These are phyloP conservation scores for Coffea canephora DNA, from an alignment of 257 asterid species.

Conservation along the genomic window DNA sequence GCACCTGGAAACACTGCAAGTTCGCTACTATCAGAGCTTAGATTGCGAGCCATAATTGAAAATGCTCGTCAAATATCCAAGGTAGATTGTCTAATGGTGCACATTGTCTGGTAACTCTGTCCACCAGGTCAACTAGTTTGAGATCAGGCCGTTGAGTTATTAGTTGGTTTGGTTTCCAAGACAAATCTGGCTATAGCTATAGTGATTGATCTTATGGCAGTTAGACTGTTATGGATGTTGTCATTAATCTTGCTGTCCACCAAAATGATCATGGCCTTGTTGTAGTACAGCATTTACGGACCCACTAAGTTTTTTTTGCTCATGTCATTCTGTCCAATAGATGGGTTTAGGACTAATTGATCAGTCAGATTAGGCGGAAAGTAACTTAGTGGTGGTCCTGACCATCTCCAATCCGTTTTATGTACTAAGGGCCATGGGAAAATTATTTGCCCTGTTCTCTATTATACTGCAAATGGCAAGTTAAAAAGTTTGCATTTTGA, in stretches of 20 bases:
- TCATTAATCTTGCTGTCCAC: background rate
- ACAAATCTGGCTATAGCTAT: background rate
- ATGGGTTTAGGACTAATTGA: conserved; percentile 12
- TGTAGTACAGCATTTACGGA: conserved; percentile 2
- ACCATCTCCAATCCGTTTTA: background rate
- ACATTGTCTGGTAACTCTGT: background rate
- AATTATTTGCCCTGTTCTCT: background rate
- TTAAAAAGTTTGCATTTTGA: background rate
- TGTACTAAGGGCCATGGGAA: background rate
- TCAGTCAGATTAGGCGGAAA: conserved; percentile 27
- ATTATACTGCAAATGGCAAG: background rate
- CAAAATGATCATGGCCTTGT: background rate
- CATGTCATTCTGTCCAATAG: background rate
- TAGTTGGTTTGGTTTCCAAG: background rate
- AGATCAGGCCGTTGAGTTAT: background rate
- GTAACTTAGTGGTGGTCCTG: conserved; percentile 23
- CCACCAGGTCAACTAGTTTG: conserved; percentile 4
- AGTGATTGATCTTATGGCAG: background rate
- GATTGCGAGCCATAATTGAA: conserved; percentile 38
- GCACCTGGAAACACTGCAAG: conserved; percentile 38
- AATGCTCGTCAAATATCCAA: conserved; percentile 44
- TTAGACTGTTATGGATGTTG: background rate
- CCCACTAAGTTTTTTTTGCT: conserved; percentile 3
- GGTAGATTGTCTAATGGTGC: conserved; percentile 20
- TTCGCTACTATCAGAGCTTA: conserved; percentile 36